Base-by-base conservation (phyloP, 352 stramenopile species). In the Globisporangium okanoganense region DNA sequence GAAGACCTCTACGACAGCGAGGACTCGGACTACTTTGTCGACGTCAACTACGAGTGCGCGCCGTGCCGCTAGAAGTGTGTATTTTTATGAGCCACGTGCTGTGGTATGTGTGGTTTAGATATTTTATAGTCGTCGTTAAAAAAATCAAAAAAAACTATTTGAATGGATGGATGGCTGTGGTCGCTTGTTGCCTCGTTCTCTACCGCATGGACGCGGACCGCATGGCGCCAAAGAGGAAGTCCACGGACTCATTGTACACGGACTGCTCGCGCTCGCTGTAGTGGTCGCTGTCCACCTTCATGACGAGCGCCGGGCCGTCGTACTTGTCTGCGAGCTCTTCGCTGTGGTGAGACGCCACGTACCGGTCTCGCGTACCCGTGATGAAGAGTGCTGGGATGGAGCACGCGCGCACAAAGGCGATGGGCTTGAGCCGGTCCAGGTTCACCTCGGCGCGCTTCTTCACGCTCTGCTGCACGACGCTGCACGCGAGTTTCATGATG, bases 371-470 rank as follows among this genome's bases (percentile, higher is more conserved):
- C 16, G 69, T 69, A 7, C 83, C 87, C 13, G 76, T 62, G 12
- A 96, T 66, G 44, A 94, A 86, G 16, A 94, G 72, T 24, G 85
- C 85, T 16, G 87, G 87, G 12, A 88, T 76, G 20, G 74, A 77
- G 64, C 85, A 94, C n/a, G 75, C 67, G 13, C 67, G 52, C 7
- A 88, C 87, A 58, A 88, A 89, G 29, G 92, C 80, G 44, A 94
- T 66, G 16, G 87, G 87, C 10, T 76, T 71, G 25, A 96, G 69
- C 24, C 80, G 49, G 2, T 87, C 74, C 18, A 94, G 59, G 47
- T 90, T 79, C 38, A 96, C 80, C 12, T 86, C 84, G 1, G 84
- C 78, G 49, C 82, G 78, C 58, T 92, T 90, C 68, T 79, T 82
- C 56, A 94, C 76, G 50, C 83, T 92, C 60, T 89, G 80, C 58